Percentiles rank a stretch among this genome's conserved stretches.
Conservation (phyloP, 1,284 basidiomycete genomes). For the Ceratobasidium sp. region DNA sequence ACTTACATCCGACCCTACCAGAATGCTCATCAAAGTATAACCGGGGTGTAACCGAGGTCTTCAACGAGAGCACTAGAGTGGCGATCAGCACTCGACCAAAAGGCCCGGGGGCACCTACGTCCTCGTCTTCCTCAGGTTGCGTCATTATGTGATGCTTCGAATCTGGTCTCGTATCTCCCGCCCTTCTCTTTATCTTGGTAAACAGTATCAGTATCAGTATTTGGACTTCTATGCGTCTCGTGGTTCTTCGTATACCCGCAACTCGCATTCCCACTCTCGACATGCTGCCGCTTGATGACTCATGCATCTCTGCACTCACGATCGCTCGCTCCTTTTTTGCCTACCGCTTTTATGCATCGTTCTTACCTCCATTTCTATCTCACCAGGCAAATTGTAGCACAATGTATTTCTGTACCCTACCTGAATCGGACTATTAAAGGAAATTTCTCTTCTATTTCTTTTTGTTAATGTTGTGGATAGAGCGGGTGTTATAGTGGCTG, state of each 20-base stretch:
- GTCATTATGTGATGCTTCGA: constrained; percentile 30
- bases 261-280: constrained; percentile 11
- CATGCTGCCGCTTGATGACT: background rate
- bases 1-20: constrained; percentile 52
- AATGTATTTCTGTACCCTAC: constrained; percentile 40
- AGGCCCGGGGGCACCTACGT: constrained; percentile 62
- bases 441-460: background rate
- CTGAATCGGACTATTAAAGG: constrained; percentile 32
- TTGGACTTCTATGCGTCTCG: constrained; percentile 18
- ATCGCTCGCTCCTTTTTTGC: constrained; percentile 38
- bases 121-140: constrained; percentile 24
- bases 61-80: constrained; percentile 87
- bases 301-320: constrained; percentile 14
- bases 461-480: background rate
- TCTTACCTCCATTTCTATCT: background rate
- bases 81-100: constrained; percentile 78
- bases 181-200: constrained; percentile 1
- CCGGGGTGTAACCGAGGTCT: constrained; percentile 91
- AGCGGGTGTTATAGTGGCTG: no score
- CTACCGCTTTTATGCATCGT: constrained; percentile 22
- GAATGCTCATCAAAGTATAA: constrained; percentile 98
- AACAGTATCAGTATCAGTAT: no score
- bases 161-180: background rate
- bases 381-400: constrained; percentile 38
- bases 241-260: constrained; percentile 23